Evolutionary conservation across 352 stramenopile species (phyloP).

Genomic region (Halophytophthora batemanensis): DNA sequence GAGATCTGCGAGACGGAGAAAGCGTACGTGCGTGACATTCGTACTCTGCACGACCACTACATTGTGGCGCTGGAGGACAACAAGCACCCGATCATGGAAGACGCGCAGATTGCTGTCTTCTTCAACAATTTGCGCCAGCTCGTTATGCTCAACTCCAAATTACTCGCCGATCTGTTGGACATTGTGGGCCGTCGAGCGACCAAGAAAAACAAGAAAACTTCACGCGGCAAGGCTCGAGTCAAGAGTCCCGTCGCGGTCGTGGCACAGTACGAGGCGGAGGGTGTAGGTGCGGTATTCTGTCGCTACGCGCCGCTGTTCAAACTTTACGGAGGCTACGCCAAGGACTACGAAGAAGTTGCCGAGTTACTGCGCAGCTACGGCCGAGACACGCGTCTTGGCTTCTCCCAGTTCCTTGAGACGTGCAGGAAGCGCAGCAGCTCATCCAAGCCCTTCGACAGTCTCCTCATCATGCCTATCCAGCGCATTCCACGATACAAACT

Average conservation of each 20-base stretch:
- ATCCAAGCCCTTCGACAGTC: slow-evolving; percentile 71
- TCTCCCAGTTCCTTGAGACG: slow-evolving; percentile 51
- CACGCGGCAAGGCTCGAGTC: slow-evolving; percentile 15
- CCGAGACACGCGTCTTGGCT: slow-evolving; percentile 42
- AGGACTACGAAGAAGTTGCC: slow-evolving; percentile 79
- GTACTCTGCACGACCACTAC: slow-evolving; percentile 74
- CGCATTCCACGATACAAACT: slow-evolving; percentile 91
- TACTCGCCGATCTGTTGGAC: slow-evolving; percentile 65
- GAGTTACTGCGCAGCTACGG: slow-evolving; percentile 56
- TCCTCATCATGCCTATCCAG: slow-evolving; percentile 92
- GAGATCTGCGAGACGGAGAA: slow-evolving; percentile 83
- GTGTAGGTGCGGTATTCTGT: slow-evolving; percentile 76
- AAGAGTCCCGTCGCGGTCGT: slow-evolving; percentile 28
- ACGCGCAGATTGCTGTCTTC: slow-evolving; percentile 85
- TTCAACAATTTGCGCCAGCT: slow-evolving; percentile 83
- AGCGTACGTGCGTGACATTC: slow-evolving; percentile 73
- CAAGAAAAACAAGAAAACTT: slow-evolving; percentile 5
- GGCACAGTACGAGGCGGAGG: slow-evolving; percentile 31
- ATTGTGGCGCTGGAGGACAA: slow-evolving; percentile 79
- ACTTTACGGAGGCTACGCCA: slow-evolving; percentile 78
- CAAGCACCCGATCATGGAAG: slow-evolving; percentile 75
- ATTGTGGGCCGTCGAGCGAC: slow-evolving; percentile 42
- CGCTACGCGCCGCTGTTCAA: slow-evolving; percentile 82
- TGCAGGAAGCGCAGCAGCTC: slow-evolving; percentile 54
- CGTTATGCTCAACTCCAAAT: slow-evolving; percentile 84